A percentile compares a stretch with the other conserved stretches of the same genome.
phyloP scores from a whole-genome alignment of 257 asterid genomes.

The Solanum okadae region DNA sequence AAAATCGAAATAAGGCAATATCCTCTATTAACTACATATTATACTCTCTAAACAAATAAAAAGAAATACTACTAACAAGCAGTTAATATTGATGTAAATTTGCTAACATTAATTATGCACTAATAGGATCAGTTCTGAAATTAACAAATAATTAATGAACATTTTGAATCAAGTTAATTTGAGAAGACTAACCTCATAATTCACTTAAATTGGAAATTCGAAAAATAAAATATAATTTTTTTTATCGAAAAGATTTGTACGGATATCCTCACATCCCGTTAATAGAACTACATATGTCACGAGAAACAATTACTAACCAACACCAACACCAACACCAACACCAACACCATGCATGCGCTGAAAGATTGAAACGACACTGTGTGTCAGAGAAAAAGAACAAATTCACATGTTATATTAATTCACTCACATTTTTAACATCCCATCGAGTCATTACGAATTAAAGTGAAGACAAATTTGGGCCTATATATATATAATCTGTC shows the following conservation, averaged over 20 bases:
- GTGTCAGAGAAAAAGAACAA: background rate
- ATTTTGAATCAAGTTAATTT: background rate
- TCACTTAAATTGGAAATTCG: rapidly evolving
- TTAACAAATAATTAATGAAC: background rate
- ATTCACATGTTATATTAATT: background rate
- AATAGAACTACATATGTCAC: too few relatives aligned
- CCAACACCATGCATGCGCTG: background rate
- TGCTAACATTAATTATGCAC: background rate
- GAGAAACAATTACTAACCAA: too few relatives aligned
- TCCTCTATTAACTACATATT: background rate
- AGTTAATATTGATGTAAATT: background rate
- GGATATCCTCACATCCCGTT: too few relatives aligned
- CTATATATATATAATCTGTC: too few relatives aligned
- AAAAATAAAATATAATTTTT: too few relatives aligned
- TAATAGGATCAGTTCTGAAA: background rate
- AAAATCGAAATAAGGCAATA: background rate
- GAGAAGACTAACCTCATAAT: background rate
- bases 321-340: too few relatives aligned
- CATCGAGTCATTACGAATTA: too few relatives aligned
- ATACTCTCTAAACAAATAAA: background rate
- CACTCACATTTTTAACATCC: too few relatives aligned
- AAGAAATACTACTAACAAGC: background rate
- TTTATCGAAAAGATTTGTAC: background rate
- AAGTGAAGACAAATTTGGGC: too few relatives aligned
- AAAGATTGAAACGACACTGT: background rate